Conservation (phyloP, 2,329 filamentous ascomycete species). For the Aspergillus japonicus region DNA sequence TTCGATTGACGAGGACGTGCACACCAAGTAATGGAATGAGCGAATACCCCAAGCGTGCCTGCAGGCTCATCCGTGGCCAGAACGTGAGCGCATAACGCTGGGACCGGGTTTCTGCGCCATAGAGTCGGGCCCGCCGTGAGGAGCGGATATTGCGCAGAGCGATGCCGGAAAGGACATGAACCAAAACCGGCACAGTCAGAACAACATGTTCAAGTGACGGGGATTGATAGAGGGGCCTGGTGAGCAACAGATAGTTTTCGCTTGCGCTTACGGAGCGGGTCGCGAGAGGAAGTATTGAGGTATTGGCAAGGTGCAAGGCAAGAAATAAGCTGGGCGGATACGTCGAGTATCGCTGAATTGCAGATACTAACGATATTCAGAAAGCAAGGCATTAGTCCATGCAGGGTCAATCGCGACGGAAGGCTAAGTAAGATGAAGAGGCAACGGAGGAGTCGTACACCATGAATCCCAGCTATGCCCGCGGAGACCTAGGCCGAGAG, state of each 20-base stretch:
- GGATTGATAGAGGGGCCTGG: slow-evolving; percentile 88
- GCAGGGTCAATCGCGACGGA: neutral
- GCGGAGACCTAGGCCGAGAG: slow-evolving; percentile 55
- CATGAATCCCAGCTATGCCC: slow-evolving; percentile 74
- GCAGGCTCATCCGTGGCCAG: slow-evolving; percentile 72
- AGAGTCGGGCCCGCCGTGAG: slow-evolving; percentile 67
- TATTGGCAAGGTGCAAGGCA: slow-evolving; percentile 75
- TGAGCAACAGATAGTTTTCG: slow-evolving; percentile 85
- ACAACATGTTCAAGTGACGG: slow-evolving; percentile 75
- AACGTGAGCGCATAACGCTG: slow-evolving; percentile 46
- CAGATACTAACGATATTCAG: slow-evolving; percentile 54
- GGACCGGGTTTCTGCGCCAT: slow-evolving; percentile 66
- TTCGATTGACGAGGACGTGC: slow-evolving; percentile 74
- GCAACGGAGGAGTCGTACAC: slow-evolving; percentile 48
- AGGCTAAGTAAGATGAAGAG: neutral
- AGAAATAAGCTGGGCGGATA: slow-evolving; percentile 79
- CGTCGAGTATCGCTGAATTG: slow-evolving; percentile 83
- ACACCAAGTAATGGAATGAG: slow-evolving; percentile 64
- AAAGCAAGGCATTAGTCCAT: neutral
- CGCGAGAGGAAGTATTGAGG: slow-evolving; percentile 73
- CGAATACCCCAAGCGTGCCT: slow-evolving; percentile 70
- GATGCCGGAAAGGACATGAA: slow-evolving; percentile 75
- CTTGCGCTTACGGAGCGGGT: slow-evolving; percentile 71
- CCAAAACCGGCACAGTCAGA: slow-evolving; percentile 69
- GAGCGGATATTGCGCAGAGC: slow-evolving; percentile 73